These are phyloP conservation scores for Decorospora gaudefroyi DNA, from an alignment of 2,329 filamentous ascomycete species.

Conservation along the genomic window DNA sequence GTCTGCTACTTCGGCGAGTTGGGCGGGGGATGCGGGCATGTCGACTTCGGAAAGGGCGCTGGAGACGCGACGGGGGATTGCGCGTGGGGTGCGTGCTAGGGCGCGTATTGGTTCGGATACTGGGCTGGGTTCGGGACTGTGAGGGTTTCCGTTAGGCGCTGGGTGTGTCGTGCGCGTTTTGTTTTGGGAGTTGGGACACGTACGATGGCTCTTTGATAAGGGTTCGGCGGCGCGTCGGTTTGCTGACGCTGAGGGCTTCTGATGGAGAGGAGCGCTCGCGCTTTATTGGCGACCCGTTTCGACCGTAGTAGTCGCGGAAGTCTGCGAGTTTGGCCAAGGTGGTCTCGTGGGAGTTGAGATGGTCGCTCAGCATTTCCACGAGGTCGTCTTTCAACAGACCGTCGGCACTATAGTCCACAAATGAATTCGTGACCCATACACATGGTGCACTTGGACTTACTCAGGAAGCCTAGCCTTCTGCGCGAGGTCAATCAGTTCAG, in stretches of 20 bases:
- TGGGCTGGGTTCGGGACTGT: conserved; percentile 51
- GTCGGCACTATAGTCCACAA: conserved; percentile 61
- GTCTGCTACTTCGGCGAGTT: conserved; percentile 62
- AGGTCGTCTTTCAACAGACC: conserved; percentile 78
- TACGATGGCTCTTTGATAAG: conserved; percentile 43
- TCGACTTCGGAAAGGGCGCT: conserved; percentile 54
- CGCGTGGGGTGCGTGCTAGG: conserved; percentile 46
- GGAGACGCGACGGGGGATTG: conserved; percentile 60
- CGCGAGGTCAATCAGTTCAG: conserved; percentile 75
- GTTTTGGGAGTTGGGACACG: conserved; percentile 20
- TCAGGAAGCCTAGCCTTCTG: conserved; percentile 70
- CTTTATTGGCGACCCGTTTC: conserved; percentile 60
- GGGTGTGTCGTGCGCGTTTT: conserved; percentile 38
- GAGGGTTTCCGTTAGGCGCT: conserved; percentile 31
- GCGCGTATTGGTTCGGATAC: conserved; percentile 36
- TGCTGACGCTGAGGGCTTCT: conserved; percentile 43
- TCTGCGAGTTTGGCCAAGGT: conserved; percentile 66
- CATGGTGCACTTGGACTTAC: conserved; percentile 54
- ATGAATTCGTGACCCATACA: conserved; percentile 13
- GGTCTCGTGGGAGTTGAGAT: conserved; percentile 64
- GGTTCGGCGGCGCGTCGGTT: conserved; percentile 43
- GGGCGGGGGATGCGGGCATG: conserved; percentile 76
- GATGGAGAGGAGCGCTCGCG: conserved; percentile 46
- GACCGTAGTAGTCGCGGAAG: conserved; percentile 77
- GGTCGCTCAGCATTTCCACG: conserved; percentile 53